Evolutionary conservation across 305 asterid species (phyloP).

Genomic region (Solanum hybrid): DNA sequence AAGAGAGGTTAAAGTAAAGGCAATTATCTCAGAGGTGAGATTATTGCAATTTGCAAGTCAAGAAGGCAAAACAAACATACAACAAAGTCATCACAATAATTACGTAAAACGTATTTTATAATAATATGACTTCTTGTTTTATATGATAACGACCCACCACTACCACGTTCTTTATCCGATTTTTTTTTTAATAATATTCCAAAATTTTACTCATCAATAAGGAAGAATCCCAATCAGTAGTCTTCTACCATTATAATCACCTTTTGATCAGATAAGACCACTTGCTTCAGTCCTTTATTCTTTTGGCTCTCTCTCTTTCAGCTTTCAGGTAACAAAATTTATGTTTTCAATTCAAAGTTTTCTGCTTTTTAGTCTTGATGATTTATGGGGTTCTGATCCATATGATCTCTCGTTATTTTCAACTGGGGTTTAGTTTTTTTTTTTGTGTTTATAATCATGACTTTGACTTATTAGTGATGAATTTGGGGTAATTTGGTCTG

Average conservation of each 20-base stretch:
- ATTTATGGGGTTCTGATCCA: slow-evolving; percentile 14
- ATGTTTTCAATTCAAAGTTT: not conserved
- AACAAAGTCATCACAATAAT: slow-evolving; percentile 8
- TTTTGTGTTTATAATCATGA: slow-evolving; percentile 12
- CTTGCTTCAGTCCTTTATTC: slow-evolving; percentile 22
- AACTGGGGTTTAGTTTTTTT: slow-evolving; percentile 23
- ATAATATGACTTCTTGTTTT: not conserved
- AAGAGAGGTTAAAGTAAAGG: not conserved
- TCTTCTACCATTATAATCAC: slow-evolving; percentile 13
- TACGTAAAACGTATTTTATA: not conserved
- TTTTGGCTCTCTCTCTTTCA: slow-evolving; percentile 12
- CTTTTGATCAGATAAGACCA: slow-evolving; percentile 31
- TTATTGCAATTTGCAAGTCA: not conserved
- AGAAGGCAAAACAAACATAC: not conserved
- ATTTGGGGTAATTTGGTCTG: not conserved
- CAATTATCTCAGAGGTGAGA: not conserved
- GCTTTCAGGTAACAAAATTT: slow-evolving; percentile 25
- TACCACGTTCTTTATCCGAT: slow-evolving; percentile 16
- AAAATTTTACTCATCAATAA: slow-evolving; percentile 6
- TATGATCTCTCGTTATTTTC: slow-evolving; percentile 16
- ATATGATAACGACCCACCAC: slow-evolving; percentile 20
- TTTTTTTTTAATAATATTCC: not conserved
- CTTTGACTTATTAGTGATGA: slow-evolving; percentile 17
- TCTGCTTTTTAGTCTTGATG: not conserved
- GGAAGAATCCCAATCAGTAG: slow-evolving; percentile 20